These are phyloP conservation scores for Cladosporium velox DNA, from an alignment of 2,329 filamentous ascomycete genomes.

Conservation along the genomic window DNA sequence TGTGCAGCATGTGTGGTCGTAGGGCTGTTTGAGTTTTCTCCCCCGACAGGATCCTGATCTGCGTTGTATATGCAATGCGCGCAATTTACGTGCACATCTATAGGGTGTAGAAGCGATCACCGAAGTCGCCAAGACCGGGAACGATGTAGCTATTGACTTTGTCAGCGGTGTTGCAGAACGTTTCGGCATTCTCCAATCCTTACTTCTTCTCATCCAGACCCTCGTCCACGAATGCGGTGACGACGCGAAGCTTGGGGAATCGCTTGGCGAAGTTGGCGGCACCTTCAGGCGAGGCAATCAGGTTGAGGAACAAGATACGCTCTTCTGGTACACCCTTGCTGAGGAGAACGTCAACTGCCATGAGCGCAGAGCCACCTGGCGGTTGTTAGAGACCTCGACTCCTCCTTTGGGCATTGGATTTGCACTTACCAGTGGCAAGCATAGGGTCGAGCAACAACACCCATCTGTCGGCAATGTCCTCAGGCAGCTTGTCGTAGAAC, in stretches of 20 bases:
- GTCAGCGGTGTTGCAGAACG: conserved; percentile 36
- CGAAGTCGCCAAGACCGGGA: conserved; percentile 91
- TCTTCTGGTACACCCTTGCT: conserved; percentile 90
- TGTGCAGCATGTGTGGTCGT: not conserved
- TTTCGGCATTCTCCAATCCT: conserved; percentile 34
- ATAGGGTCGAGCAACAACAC: conserved; percentile 95
- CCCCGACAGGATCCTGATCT: not conserved
- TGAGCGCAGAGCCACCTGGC: conserved; percentile 86
- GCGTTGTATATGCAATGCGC: not conserved
- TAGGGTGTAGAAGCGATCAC: conserved; percentile 92
- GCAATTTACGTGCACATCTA: conserved; percentile 41
- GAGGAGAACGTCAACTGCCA: conserved; percentile 93
- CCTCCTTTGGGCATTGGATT: conserved; percentile 15
- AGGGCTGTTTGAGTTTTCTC: not conserved
- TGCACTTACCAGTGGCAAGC: conserved; percentile 82
- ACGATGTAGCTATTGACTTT: conserved; percentile 77
- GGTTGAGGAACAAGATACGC: conserved; percentile 90
- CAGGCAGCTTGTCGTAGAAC: conserved; percentile 96
- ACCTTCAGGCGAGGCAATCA: conserved; percentile 95
- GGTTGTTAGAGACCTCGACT: not conserved
- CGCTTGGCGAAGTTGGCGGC: conserved; percentile 84
- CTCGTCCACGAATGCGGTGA: conserved; percentile 94
- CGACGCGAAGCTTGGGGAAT: conserved; percentile 85
- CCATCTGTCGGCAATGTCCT: conserved; percentile 91
- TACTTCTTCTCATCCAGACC: conserved; percentile 98